Evolutionary conservation across 106 monocot species (phyloP).

Genomic region (Phalaenopsis aphrodite): DNA sequence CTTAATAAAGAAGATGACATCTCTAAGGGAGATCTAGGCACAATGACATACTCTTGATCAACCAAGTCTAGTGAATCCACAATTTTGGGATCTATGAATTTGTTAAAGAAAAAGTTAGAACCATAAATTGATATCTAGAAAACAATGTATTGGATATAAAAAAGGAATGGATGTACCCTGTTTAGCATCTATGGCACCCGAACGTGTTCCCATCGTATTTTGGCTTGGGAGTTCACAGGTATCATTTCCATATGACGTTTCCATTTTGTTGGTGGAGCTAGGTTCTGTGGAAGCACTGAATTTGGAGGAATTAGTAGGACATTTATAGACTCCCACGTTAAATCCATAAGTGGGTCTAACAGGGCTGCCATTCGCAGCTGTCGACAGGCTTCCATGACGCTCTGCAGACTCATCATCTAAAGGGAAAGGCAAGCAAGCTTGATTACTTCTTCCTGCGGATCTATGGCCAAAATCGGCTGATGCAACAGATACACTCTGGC

Average conservation of each 20-base stretch:
- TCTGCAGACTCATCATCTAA: conserved; percentile 46
- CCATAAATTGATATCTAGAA: not conserved
- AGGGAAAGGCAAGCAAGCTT: conserved; percentile 70
- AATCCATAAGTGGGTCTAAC: conserved; percentile 46
- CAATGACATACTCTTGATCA: conserved; percentile 87
- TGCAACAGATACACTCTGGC: conserved; percentile 26
- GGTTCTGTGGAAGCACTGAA: conserved; percentile 25
- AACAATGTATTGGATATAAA: not conserved
- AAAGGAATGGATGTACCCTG: not conserved
- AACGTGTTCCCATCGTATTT: conserved; percentile 23
- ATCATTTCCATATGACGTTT: conserved; percentile 21
- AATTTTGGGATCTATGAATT: conserved; percentile 23
- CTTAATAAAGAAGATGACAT: conserved; percentile 49
- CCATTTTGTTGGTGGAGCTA: conserved; percentile 21
- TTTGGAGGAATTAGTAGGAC: conserved; percentile 20
- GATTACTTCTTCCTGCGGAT: conserved; percentile 34
- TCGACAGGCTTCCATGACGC: conserved; percentile 21
- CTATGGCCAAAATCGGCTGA: conserved; percentile 19
- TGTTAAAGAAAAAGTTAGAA: conserved; percentile 5
- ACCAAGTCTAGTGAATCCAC: conserved; percentile 79
- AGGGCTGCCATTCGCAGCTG: conserved; percentile 12
- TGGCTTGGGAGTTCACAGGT: conserved; percentile 9
- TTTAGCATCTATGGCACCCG: conserved; percentile 35
- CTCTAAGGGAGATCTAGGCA: conserved; percentile 61
- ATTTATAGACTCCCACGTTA: conserved; percentile 30